These are phyloP conservation scores for Diaporthe sp. DNA, from an alignment of 2,329 filamentous ascomycete species.

Conservation along the genomic window DNA sequence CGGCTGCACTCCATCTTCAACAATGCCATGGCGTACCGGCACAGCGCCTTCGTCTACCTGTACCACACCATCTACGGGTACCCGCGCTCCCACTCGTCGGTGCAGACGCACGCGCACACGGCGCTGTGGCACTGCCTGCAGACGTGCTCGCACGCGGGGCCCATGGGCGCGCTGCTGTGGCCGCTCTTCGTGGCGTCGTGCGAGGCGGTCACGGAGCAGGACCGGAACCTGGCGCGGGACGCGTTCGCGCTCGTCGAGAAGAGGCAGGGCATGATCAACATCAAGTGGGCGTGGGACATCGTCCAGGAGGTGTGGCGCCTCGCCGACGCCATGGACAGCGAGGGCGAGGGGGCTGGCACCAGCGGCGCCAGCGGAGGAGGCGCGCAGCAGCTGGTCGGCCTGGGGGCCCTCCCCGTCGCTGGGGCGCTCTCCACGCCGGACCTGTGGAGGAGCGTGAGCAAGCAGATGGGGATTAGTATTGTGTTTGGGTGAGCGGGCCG, in stretches of 20 bases:
- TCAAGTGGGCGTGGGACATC: constrained; percentile 71
- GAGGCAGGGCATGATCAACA: constrained; percentile 76
- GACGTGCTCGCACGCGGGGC: constrained; percentile 68
- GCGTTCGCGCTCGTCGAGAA: constrained; percentile 67
- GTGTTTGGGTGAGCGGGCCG: constrained; percentile 65
- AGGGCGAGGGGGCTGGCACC: constrained; percentile 11
- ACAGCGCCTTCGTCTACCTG: constrained; percentile 70
- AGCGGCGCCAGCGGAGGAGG: constrained; percentile 32
- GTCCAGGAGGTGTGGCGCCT: constrained; percentile 73
- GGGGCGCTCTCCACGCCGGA: constrained; percentile 49
- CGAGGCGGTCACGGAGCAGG: constrained; percentile 64
- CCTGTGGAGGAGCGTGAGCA: constrained; percentile 69
- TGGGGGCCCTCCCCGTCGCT: background rate
- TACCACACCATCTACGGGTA: constrained; percentile 67
- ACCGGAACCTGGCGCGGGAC: constrained; percentile 64
- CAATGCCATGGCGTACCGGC: constrained; percentile 72
- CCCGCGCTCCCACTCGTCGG: constrained; percentile 60
- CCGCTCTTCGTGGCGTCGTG: constrained; percentile 74
- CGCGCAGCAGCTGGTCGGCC: constrained; percentile 1
- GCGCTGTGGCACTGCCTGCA: constrained; percentile 67
- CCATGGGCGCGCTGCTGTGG: constrained; percentile 75
- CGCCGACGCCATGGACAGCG: constrained; percentile 54
- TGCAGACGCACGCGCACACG: constrained; percentile 66
- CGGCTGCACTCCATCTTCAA: constrained; percentile 68
- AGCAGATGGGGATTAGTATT: constrained; percentile 70